Percentiles rank a stretch among this genome's conserved stretches.
Conservation (phyloP, 805 yeast species). For the Vanderwaltozyma verrucispora region DNA sequence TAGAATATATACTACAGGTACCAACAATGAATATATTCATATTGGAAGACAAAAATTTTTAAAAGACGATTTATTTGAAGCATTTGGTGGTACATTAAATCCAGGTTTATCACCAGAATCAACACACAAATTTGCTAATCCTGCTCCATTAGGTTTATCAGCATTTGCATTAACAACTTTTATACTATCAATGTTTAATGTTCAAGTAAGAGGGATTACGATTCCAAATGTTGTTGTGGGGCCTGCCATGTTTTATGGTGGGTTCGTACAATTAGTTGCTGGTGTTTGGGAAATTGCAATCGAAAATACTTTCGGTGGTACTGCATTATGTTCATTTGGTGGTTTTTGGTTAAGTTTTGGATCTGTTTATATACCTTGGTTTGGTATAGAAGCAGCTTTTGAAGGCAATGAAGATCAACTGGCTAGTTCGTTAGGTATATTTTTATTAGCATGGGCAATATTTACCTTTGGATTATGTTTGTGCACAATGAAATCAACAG, state of each 20-base stretch:
- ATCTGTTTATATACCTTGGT: conserved; percentile 47
- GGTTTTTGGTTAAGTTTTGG: conserved; percentile 63
- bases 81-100: conserved; percentile 77
- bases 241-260: conserved; percentile 53
- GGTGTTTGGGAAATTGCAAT: conserved; percentile 57
- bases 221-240: conserved; percentile 47
- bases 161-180: conserved; percentile 58
- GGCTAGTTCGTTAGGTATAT: conserved; percentile 49
- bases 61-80: conserved; percentile 46
- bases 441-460: conserved; percentile 51
- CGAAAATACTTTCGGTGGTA: conserved; percentile 60
- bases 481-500: conserved; percentile 54
- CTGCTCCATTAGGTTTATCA: conserved; percentile 53
- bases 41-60: conserved; percentile 66
- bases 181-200: conserved; percentile 45
- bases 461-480: conserved; percentile 45
- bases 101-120: conserved; percentile 56
- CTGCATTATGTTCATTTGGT: conserved; percentile 53
- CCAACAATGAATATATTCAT: conserved; percentile 52
- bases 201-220: conserved; percentile 42
- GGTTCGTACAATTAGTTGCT: conserved; percentile 46
- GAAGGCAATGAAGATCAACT: conserved; percentile 29
- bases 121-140: conserved; percentile 49
- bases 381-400: conserved; percentile 50
- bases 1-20: conserved; percentile 30